Conservation (phyloP, 331 rosid species). For the Rhamnella rubrinervis region DNA sequence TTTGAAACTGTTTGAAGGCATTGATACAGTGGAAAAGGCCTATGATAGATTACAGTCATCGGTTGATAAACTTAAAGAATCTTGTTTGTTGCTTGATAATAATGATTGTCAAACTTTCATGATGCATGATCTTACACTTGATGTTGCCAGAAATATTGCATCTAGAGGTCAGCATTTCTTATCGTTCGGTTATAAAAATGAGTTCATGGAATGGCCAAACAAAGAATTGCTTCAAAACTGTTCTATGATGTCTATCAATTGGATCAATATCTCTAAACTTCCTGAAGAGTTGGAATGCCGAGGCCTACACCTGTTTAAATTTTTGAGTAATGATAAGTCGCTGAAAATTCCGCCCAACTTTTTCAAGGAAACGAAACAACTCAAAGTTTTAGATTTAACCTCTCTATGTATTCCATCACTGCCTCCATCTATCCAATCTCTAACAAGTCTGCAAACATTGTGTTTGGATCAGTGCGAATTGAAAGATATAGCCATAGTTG, state of each 20-base stretch:
- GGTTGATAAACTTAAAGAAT: not conserved
- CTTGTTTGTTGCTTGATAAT: not conserved
- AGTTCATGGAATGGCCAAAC: slow-evolving; percentile 27
- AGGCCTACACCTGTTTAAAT: slow-evolving; percentile 27
- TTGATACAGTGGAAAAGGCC: not conserved
- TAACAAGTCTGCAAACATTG: not conserved
- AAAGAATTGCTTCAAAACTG: slow-evolving; percentile 15
- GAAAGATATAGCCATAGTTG: not conserved
- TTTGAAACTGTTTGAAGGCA: no score
- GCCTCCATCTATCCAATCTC: not conserved
- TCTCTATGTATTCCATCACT: not conserved
- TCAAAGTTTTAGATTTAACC: slow-evolving; percentile 10
- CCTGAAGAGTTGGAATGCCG: slow-evolving; percentile 18
- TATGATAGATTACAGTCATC: not conserved
- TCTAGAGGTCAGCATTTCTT: slow-evolving; percentile 15
- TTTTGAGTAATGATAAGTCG: not conserved
- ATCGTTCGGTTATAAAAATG: slow-evolving; percentile 6
- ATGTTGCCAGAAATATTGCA: slow-evolving; percentile 33
- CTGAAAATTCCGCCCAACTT: not conserved
- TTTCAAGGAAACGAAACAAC: not conserved
- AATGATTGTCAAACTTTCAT: accelerated
- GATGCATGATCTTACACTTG: slow-evolving; percentile 46
- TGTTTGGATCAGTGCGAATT: not conserved
- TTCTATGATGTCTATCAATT: slow-evolving; percentile 22
- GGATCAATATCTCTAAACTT: slow-evolving; percentile 14